Percentiles rank a stretch among this genome's conserved stretches.
Evolutionary conservation across 768 basidiomycete genomes (phyloP).

Genomic region (Termitomyces sp.): DNA sequence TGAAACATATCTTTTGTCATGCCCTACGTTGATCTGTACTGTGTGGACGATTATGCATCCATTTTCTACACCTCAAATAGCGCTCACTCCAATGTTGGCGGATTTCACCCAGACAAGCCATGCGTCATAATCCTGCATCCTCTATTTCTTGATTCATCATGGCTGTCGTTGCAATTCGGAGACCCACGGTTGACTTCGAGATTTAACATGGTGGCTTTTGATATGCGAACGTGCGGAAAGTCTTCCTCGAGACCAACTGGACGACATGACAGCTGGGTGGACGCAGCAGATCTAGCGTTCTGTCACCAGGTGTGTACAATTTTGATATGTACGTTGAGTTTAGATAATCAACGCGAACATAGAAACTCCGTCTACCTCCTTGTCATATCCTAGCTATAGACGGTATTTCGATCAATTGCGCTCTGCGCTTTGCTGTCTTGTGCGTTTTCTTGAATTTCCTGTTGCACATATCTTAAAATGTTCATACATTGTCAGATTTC

Average conservation of each 20-base stretch:
- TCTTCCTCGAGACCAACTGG: slow-evolving; percentile 48
- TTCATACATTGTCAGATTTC: slow-evolving; percentile 42
- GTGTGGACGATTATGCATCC: slow-evolving; percentile 60
- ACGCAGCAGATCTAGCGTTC: slow-evolving; percentile 71
- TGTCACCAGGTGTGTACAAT: slow-evolving; percentile 48
- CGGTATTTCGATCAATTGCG: slow-evolving; percentile 47
- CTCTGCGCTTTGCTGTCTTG: slow-evolving; percentile 62
- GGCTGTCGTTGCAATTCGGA: slow-evolving; percentile 61
- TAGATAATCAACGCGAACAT: neutral
- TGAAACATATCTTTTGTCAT: slow-evolving; percentile 25
- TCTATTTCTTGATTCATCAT: slow-evolving; percentile 60
- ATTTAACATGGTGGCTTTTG: slow-evolving; percentile 74
- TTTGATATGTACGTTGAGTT: neutral
- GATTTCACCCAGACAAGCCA: slow-evolving; percentile 60
- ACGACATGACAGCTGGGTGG: slow-evolving; percentile 69
- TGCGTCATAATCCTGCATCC: slow-evolving; percentile 68
- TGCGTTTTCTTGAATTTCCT: slow-evolving; percentile 31
- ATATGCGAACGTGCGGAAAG: slow-evolving; percentile 59
- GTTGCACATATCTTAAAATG: neutral
- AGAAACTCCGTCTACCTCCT: slow-evolving; percentile 62
- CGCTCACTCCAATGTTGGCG: slow-evolving; percentile 50
- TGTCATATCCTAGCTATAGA: slow-evolving; percentile 73
- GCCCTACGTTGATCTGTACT: slow-evolving; percentile 66
- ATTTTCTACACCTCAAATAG: slow-evolving; percentile 72
- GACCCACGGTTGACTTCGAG: slow-evolving; percentile 53